Percentiles rank a stretch among this genome's conserved stretches.
These are phyloP conservation scores for Astrothelium subdiscretum DNA, from an alignment of 495 filamentous ascomycete genomes.

Conservation along the genomic window DNA sequence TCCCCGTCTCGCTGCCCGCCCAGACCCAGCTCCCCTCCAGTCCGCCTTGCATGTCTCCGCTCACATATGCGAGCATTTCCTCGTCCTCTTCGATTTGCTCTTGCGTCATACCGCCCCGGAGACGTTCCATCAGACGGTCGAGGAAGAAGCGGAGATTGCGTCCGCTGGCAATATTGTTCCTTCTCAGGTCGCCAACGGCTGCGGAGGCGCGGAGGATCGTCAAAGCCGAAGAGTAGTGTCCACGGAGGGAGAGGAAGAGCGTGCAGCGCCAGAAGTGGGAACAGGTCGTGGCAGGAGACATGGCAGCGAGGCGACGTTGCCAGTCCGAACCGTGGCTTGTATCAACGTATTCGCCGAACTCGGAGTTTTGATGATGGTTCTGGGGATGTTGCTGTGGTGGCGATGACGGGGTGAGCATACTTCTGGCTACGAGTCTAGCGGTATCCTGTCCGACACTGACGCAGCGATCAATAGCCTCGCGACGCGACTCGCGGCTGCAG, in stretches of 20 bases:
- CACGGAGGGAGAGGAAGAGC: slow-evolving; percentile 64
- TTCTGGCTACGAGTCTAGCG: slow-evolving; percentile 55
- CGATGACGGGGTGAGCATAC: slow-evolving; percentile 9
- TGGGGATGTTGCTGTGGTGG: slow-evolving; percentile 1
- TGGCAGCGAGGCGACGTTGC: slow-evolving; percentile 39
- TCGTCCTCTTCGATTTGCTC: slow-evolving; percentile 63
- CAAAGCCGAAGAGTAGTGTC: slow-evolving; percentile 58
- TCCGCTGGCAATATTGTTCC: slow-evolving; percentile 67
- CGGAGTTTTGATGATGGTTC: neutral
- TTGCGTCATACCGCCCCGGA: slow-evolving; percentile 35
- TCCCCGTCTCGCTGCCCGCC: slow-evolving; percentile 52
- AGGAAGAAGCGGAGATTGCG: slow-evolving; percentile 79
- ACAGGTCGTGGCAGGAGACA: slow-evolving; percentile 56
- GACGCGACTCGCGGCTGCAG: slow-evolving; percentile 52
- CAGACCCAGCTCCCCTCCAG: slow-evolving; percentile 77
- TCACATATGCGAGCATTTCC: slow-evolving; percentile 80
- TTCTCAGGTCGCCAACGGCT: slow-evolving; percentile 54
- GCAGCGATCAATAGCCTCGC: slow-evolving; percentile 66
- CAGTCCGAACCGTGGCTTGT: slow-evolving; percentile 26
- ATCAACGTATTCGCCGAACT: slow-evolving; percentile 10
- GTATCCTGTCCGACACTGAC: slow-evolving; percentile 65
- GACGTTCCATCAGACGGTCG: slow-evolving; percentile 44
- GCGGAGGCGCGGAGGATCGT: slow-evolving; percentile 60
- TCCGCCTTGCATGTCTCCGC: slow-evolving; percentile 80
- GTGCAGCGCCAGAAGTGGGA: slow-evolving; percentile 86